Evolutionary conservation across 2,329 filamentous ascomycete genomes (phyloP).

Genomic region (Chaetomium sp.): DNA sequence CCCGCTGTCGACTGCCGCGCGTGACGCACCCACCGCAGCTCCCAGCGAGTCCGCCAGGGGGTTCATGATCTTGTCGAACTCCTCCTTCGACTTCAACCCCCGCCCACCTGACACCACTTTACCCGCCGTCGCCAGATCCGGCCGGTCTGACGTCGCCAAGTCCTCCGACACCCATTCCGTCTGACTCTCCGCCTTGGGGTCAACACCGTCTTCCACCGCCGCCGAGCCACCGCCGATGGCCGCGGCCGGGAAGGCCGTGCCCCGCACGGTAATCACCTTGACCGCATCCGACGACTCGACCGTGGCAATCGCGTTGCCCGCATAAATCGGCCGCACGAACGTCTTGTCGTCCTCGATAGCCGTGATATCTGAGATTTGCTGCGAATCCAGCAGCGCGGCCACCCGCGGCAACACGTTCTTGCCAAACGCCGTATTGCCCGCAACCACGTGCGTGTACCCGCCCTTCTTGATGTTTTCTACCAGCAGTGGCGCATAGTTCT

Average conservation of each 20-base stretch:
- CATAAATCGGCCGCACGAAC: conserved; percentile 94
- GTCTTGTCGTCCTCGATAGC: conserved; percentile 83
- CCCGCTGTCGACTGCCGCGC: conserved; percentile 91
- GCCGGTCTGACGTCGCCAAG: conserved; percentile 85
- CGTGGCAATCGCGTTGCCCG: conserved; percentile 93
- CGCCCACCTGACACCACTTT: conserved; percentile 90
- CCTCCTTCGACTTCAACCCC: conserved; percentile 94
- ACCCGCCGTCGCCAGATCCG: conserved; percentile 82
- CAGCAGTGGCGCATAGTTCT: conserved; percentile 89
- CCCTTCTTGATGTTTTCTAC: conserved; percentile 97
- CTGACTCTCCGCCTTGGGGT: conserved; percentile 66
- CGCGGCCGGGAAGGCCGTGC: conserved; percentile 80
- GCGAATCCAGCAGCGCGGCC: conserved; percentile 81
- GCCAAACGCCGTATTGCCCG: conserved; percentile 89
- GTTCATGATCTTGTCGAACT: conserved; percentile 88
- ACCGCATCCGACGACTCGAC: conserved; percentile 81
- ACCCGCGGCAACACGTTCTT: conserved; percentile 91
- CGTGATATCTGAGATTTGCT: conserved; percentile 91
- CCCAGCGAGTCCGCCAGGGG: conserved; percentile 88
- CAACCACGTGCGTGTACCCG: conserved; percentile 85
- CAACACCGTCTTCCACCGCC: conserved; percentile 69
- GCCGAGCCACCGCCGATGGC: conserved; percentile 67
- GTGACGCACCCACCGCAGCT: conserved; percentile 90
- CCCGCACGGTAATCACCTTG: conserved; percentile 88
- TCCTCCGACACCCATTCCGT: conserved; percentile 94